Evolutionary conservation across 768 basidiomycete genomes (phyloP).

Genomic region (Termitomyces sp.): DNA sequence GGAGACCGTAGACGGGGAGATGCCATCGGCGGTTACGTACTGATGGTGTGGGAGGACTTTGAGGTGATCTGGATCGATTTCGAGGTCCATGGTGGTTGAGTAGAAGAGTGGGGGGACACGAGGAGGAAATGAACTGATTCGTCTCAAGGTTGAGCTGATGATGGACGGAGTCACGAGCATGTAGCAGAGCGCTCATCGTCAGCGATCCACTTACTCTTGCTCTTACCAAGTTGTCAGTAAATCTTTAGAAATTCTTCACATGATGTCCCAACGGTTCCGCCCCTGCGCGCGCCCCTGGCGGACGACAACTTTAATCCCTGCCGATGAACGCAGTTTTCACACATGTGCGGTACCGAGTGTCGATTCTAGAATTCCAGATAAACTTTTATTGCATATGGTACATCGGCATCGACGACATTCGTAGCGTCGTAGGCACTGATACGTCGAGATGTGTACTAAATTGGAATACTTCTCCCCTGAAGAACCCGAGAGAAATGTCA

Average conservation of each 20-base stretch:
- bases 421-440: background rate
- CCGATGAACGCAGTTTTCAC: background rate
- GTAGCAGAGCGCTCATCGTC: background rate
- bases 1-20: slow-evolving; percentile 55
- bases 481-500: background rate
- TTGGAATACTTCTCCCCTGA: background rate
- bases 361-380: background rate
- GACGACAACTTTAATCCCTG: background rate
- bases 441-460: background rate
- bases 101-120: background rate
- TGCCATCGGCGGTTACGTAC: slow-evolving; percentile 58
- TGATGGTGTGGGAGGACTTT: slow-evolving; percentile 71
- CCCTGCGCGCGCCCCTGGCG: background rate
- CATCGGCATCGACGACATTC: background rate
- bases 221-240: background rate
- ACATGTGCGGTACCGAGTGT: background rate
- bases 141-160: background rate
- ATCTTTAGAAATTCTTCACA: no score
- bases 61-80: slow-evolving; percentile 49
- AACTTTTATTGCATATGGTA: background rate
- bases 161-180: slow-evolving; percentile 8
- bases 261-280: background rate
- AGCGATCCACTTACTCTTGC: background rate
- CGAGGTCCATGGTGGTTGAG: slow-evolving; percentile 28
- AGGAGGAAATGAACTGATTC: background rate